phyloP scores from a whole-genome alignment of 75 land plant genomes.

The Picea sitchensis region DNA sequence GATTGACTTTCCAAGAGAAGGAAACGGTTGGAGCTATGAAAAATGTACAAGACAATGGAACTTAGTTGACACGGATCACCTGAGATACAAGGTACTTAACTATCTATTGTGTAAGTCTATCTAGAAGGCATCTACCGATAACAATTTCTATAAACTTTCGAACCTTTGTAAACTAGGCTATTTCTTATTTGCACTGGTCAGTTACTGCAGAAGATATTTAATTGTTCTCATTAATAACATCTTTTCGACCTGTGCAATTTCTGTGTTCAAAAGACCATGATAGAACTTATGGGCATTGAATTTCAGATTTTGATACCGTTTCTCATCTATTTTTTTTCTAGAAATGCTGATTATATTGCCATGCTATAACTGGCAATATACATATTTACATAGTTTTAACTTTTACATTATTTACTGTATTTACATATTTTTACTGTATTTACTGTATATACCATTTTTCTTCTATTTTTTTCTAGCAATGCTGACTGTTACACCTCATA shows the following conservation, averaged over 20 bases:
- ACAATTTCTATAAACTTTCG: background rate
- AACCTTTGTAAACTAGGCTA: background rate
- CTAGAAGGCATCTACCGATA: background rate
- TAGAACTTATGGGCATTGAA: background rate
- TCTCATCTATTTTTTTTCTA: background rate
- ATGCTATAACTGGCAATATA: background rate
- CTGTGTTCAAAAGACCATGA: background rate
- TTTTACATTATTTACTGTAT: background rate
- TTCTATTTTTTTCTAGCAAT: too few species aligned
- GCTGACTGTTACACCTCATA: too few species aligned
- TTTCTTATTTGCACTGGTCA: background rate
- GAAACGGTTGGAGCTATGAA: conserved; percentile 89
- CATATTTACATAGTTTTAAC: too few species aligned
- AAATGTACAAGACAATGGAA: conserved; percentile 95
- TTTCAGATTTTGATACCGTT: background rate
- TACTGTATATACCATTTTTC: too few species aligned
- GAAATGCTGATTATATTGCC: background rate
- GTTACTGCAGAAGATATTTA: background rate
- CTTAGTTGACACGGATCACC: conserved; percentile 80
- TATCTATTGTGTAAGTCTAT: background rate
- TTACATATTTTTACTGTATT: background rate
- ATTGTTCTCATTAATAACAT: background rate
- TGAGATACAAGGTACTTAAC: conserved; percentile 81
- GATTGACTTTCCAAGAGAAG: conserved; percentile 99
- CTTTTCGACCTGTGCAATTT: background rate